phyloP scores from a whole-genome alignment of 805 yeast species.

The Blastobotrys americana region DNA sequence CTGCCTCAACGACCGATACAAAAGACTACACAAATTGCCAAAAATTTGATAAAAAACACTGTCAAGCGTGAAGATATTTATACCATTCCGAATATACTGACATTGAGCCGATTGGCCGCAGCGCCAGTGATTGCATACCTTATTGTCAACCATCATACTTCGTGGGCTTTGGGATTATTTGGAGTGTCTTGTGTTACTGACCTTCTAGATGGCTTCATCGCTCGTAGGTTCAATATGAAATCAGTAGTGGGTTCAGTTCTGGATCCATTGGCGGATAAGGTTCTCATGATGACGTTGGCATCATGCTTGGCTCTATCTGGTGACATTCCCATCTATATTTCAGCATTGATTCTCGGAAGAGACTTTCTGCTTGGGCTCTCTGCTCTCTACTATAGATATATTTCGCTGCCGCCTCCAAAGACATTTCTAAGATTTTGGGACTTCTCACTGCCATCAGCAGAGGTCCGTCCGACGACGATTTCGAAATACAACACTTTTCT shows the following conservation, averaged over 20 bases:
- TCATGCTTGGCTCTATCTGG: conserved; percentile 61
- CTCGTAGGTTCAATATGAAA: conserved; percentile 67
- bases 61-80: conserved; percentile 50
- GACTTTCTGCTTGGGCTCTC: conserved; percentile 67
- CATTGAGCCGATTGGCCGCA: conserved; percentile 68
- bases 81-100: conserved; percentile 81
- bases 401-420: conserved; percentile 67
- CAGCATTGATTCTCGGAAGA: conserved; percentile 69
- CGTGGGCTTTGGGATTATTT: conserved; percentile 65
- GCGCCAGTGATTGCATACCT: conserved; percentile 83
- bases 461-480: conserved; percentile 78
- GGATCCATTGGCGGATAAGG: conserved; percentile 94
- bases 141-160: conserved; percentile 55
- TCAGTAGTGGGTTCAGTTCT: conserved; percentile 83
- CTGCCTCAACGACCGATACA: no score
- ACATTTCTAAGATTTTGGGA: conserved; percentile 71
- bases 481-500: conserved; percentile 86
- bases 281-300: conserved; percentile 81
- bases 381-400: conserved; percentile 65
- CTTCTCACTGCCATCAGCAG: conserved; percentile 70
- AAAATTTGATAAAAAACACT: conserved; percentile 5
- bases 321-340: conserved; percentile 55
- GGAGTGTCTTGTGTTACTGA: conserved; percentile 86
- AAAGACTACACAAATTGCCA: no score
- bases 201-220: conserved; percentile 85